These are phyloP conservation scores for Linanthus parryae DNA, from an alignment of 148 eudicot species.

Conservation along the genomic window DNA sequence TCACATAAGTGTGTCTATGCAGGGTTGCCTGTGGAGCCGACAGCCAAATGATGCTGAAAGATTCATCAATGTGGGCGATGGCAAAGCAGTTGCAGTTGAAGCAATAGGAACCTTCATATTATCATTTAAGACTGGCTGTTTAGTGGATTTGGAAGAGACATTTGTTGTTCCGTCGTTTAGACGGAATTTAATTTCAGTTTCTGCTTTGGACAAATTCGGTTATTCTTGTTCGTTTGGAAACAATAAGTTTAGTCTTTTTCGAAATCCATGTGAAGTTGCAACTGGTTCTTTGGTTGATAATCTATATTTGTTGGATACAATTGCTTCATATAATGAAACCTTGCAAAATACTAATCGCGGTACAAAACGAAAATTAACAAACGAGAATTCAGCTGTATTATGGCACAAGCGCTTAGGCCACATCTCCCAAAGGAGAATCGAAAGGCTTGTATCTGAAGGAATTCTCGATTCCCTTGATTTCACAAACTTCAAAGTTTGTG, in stretches of 20 bases:
- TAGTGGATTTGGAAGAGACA: background rate
- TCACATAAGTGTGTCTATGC: no score
- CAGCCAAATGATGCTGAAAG: slow-evolving; percentile 3
- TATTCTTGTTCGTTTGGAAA: no score
- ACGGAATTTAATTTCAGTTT: no score
- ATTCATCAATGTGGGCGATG: no score
- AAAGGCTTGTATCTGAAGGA: background rate
- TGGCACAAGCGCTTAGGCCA: background rate
- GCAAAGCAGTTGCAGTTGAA: background rate
- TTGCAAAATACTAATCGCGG: background rate
- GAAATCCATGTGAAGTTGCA: background rate
- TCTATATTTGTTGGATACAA: background rate
- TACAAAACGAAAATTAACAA: background rate
- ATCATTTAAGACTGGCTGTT: background rate
- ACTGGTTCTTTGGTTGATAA: background rate
- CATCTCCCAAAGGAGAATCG: background rate
- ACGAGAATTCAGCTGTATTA: background rate
- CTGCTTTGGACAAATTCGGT: no score
- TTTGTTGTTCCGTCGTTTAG: background rate
- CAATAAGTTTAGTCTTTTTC: background rate
- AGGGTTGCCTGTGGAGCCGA: slow-evolving; percentile 7
- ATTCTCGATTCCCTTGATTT: background rate
- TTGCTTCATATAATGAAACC: background rate
- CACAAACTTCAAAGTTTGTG: background rate
- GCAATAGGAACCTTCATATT: background rate